Conservation (phyloP, 2,329 filamentous ascomycete species). For the Hirsutella minnesotensis region DNA sequence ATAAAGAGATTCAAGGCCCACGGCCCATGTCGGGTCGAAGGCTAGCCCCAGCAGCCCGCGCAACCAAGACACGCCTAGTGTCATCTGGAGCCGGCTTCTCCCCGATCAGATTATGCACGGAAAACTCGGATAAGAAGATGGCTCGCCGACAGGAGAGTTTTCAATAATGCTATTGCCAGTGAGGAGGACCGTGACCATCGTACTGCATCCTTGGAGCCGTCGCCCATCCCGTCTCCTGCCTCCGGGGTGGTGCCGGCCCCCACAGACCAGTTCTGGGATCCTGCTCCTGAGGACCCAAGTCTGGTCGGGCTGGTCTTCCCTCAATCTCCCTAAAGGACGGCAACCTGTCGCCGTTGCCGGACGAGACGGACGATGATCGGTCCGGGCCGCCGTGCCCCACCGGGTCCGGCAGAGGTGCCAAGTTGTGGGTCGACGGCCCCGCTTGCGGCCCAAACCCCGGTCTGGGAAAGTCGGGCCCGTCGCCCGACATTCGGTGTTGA, state of each 20-base stretch:
- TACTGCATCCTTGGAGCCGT: constrained; percentile 15
- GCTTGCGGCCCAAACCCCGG: constrained; percentile 26
- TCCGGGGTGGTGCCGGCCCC: constrained; percentile 18
- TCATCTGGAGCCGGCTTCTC: not conserved
- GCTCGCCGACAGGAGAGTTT: not conserved
- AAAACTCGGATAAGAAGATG: not conserved
- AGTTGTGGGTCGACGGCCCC: constrained; percentile 18
- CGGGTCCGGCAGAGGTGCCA: constrained; percentile 28
- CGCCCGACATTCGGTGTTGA: constrained; percentile 35
- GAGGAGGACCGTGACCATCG: constrained; percentile 7
- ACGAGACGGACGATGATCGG: constrained; percentile 25
- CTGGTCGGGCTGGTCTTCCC: constrained; percentile 12
- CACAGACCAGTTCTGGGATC: constrained; percentile 24
- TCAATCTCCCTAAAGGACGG: constrained; percentile 37
- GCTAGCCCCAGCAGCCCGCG: not conserved
- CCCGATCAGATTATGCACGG: not conserved
- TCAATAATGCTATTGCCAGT: constrained; percentile 1
- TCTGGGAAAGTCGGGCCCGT: constrained; percentile 29
- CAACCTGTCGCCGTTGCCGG: constrained; percentile 28
- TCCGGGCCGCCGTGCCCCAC: constrained; percentile 24
- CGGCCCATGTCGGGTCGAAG: not conserved
- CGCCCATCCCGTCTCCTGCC: constrained; percentile 24
- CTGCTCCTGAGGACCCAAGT: constrained; percentile 18
- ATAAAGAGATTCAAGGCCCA: not conserved
- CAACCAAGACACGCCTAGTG: not conserved